Percentiles rank a stretch among this genome's conserved stretches.
phyloP scores from a whole-genome alignment of 306 rosid genomes.

The Castanea sativa region DNA sequence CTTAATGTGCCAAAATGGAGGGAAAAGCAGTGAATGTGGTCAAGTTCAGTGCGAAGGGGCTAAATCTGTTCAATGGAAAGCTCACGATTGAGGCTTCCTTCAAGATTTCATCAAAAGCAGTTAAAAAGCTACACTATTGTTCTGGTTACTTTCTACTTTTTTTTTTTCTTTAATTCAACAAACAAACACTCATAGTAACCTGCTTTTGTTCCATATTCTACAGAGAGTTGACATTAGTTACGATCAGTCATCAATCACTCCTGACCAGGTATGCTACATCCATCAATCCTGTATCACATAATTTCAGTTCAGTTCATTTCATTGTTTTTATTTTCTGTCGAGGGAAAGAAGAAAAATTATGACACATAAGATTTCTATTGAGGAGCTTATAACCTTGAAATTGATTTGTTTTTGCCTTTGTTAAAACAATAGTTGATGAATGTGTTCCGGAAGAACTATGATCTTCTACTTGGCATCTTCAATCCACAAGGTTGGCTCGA shows the following conservation, averaged over 20 bases:
- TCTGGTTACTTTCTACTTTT: conserved; percentile 10
- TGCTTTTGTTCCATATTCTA: conserved; percentile 14
- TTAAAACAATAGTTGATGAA: conserved; percentile 59
- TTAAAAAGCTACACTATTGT: conserved; percentile 31
- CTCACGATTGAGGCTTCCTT: conserved; percentile 75
- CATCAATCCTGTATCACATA: not conserved
- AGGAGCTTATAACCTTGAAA: not conserved
- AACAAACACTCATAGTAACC: not conserved
- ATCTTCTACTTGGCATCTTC: conserved; percentile 76
- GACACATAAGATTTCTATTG: no score
- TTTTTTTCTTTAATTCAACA: conserved; percentile 4
- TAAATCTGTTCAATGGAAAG: conserved; percentile 62
- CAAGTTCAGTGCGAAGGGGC: conserved; percentile 69
- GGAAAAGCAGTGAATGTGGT: conserved; percentile 81
- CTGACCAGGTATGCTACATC: conserved; percentile 56
- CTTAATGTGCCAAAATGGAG: conserved; percentile 47
- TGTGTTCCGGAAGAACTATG: conserved; percentile 66
- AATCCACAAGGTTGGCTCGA: conserved; percentile 96
- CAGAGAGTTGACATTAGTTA: conserved; percentile 75
- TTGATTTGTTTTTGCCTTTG: conserved; percentile 4
- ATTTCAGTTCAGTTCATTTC: not conserved
- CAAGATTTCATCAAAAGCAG: conserved; percentile 72
- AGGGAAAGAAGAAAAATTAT: not conserved
- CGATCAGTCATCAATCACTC: conserved; percentile 63
- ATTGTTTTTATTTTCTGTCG: not conserved